Evolutionary conservation across 2,329 filamentous ascomycete species (phyloP), one percentile per base, ranked within the genome.

Genomic region (Raffaelea ambrosiae): DNA sequence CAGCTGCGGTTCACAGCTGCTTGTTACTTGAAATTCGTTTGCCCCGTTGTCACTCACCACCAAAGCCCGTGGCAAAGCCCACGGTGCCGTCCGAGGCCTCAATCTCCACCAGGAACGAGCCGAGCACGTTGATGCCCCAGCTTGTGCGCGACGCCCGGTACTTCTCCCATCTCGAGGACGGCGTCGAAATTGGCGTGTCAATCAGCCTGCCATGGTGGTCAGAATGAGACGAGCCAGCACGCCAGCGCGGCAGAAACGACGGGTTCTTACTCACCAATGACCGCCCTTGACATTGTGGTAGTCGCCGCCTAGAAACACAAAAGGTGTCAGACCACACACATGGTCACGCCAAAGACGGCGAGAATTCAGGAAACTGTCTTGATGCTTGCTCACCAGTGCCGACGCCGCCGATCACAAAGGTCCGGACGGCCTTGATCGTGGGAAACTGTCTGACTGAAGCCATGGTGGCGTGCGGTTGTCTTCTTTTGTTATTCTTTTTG

Each of bases 61-160:
- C 90, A 61, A 96, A 96, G 16, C 90, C 90, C 23, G 90, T 96
- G 3, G 90, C 90, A 63, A 95, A 93, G 35, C 90, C 90, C 57
- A 91, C 86, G n/a, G 87, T 93, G 55, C 90, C 90, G 71, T 96
- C 88, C 8, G 79, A 83, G 16, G 86, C 86, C 66, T 95, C 88
- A 48, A 96, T 81, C 67, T 95, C 89, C 8, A 96, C 78, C 58
- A 89, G 85, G 68, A 96, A 95, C 0, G 89, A 95, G 2, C 90
- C 90, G 22, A 96, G 71, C 8, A 95, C 89, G 59, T 96, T 96
- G 74, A 96, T 96, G 35, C 90, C 90, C 87, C 88, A 96, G 63
- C 83, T 89, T 13, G 89, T 95, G 57, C 90, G 77, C 35, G 89
- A 95, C 52, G 83, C 80, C 55, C 89, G 82, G 67, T 95, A 96